These are phyloP conservation scores for Angophora floribunda DNA, from an alignment of 345 rosid genomes.

Conservation along the genomic window DNA sequence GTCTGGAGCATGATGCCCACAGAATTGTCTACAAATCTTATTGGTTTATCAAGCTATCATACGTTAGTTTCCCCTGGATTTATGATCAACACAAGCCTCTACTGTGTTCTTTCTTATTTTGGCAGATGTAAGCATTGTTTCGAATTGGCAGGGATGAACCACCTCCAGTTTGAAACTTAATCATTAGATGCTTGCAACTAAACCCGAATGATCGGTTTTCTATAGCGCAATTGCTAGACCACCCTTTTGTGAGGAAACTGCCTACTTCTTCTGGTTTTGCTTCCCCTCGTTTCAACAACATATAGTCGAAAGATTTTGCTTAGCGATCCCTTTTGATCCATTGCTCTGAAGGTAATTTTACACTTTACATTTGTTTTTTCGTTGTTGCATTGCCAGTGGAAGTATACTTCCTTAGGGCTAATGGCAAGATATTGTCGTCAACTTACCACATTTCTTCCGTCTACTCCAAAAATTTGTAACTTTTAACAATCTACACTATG, in stretches of 20 bases:
- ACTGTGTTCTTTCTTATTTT: too few species aligned
- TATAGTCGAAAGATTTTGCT: too few species aligned
- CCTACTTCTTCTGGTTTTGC: neutral
- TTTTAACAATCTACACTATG: neutral
- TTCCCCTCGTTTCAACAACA: neutral
- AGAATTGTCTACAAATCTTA: too few species aligned
- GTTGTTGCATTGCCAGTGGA: neutral
- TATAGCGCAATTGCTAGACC: neutral
- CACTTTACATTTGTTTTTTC: too few species aligned
- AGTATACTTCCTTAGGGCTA: neutral
- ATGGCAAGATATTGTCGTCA: neutral
- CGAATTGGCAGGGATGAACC: neutral
- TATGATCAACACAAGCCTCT: neutral
- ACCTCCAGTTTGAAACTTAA: slow-evolving; percentile 2
- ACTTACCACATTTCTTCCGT: neutral
- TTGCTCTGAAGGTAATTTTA: too few species aligned
- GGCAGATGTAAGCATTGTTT: slow-evolving; percentile 1
- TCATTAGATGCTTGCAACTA: slow-evolving; percentile 1
- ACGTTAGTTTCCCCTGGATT: neutral
- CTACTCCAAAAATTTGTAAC: neutral
- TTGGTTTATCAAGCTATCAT: neutral
- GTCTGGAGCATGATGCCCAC: too few species aligned
- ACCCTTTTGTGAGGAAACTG: slow-evolving; percentile 3
- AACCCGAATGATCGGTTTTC: neutral
- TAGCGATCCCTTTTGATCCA: too few species aligned